phyloP scores from a whole-genome alignment of 2,329 filamentous ascomycete genomes.

The Calonectria crousiana region DNA sequence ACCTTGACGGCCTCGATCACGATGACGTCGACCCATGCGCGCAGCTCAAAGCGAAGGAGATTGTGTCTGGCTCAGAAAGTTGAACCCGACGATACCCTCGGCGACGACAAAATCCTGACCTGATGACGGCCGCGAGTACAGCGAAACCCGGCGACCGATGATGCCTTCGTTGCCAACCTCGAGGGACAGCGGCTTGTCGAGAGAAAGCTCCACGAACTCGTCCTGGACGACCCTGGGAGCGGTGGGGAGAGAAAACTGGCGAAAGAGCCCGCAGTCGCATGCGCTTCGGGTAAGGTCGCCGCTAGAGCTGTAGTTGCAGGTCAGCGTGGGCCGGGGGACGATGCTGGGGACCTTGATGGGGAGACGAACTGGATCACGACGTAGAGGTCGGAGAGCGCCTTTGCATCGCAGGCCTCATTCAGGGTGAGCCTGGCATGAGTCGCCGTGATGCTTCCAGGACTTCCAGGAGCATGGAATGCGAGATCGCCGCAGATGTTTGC shows the following conservation, averaged over 20 bases:
- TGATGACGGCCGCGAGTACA: constrained; percentile 45
- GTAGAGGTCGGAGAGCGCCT: constrained; percentile 42
- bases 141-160: constrained; percentile 61
- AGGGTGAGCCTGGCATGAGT: constrained; percentile 59
- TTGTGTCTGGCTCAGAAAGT: constrained; percentile 46
- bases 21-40: not conserved
- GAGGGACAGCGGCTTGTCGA: constrained; percentile 56
- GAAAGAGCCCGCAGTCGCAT: constrained; percentile 57
- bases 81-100: constrained; percentile 65
- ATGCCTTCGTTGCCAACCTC: constrained; percentile 60
- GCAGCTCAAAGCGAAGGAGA: constrained; percentile 16
- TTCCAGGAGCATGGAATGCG: constrained; percentile 57
- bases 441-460: constrained; percentile 51
- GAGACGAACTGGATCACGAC: constrained; percentile 60
- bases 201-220: constrained; percentile 48
- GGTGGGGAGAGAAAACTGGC: constrained; percentile 50
- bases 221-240: constrained; percentile 17
- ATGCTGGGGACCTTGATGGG: not conserved
- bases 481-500: constrained; percentile 51
- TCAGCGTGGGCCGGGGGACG: constrained; percentile 20
- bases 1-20: constrained; percentile 34
- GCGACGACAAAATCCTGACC: constrained; percentile 52
- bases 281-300: constrained; percentile 57
- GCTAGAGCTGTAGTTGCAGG: constrained; percentile 46
- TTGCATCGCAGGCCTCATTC: constrained; percentile 33